phyloP scores from a whole-genome alignment of 192 early-diverging fungal species.

The Umbelopsis sp. region DNA sequence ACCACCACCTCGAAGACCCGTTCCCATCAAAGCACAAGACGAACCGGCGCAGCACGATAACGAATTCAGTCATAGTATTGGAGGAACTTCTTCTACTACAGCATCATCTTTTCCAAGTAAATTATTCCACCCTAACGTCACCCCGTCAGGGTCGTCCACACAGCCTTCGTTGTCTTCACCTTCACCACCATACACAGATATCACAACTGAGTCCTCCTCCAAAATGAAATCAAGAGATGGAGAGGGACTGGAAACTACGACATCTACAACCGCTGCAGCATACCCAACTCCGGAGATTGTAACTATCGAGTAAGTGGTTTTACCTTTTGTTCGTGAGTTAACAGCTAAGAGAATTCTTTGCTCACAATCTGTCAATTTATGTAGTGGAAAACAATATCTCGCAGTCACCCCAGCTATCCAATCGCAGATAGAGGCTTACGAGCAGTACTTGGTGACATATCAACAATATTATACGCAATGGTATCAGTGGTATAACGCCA shows the following conservation, averaged over 20 bases:
- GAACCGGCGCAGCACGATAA: neutral
- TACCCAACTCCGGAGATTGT: neutral
- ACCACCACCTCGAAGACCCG: neutral
- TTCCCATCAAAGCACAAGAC: neutral
- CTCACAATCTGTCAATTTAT: no score
- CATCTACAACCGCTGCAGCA: neutral
- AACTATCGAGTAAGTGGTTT: neutral
- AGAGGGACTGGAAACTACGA: no score
- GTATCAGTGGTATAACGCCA: conserved; percentile 6
- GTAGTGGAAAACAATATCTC: conserved; percentile 7
- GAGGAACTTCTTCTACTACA: neutral
- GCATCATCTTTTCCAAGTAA: neutral
- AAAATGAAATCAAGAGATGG: neutral
- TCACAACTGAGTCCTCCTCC: neutral
- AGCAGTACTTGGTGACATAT: neutral
- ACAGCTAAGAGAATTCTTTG: no score
- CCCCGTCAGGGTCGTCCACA: neutral
- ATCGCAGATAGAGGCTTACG: conserved; percentile 1
- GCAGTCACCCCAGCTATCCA: neutral
- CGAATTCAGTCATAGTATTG: no score
- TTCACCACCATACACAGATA: neutral
- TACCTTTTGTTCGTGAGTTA: neutral
- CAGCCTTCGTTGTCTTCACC: neutral
- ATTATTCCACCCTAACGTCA: neutral
- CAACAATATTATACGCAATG: conserved; percentile 7